Percentiles rank a stretch among this genome's conserved stretches.
These are phyloP conservation scores for Fusarium redolens DNA, from an alignment of 2,329 filamentous ascomycete genomes.

Conservation along the genomic window DNA sequence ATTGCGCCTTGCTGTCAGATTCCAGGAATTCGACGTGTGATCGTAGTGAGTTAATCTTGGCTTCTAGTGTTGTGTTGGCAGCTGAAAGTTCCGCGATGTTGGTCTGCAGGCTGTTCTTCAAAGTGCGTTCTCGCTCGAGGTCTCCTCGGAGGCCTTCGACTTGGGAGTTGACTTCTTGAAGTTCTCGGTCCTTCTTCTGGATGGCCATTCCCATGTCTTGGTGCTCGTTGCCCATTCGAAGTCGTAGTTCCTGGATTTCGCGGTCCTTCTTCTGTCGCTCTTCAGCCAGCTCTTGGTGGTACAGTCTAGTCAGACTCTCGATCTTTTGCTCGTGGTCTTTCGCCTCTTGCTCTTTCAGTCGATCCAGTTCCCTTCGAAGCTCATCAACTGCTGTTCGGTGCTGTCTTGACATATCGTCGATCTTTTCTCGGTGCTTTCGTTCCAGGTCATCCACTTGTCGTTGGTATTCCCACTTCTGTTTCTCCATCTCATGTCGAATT, in stretches of 20 bases:
- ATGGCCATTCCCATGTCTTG: conserved; percentile 61
- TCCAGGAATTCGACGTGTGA: conserved; percentile 91
- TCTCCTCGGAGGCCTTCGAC: conserved; percentile 61
- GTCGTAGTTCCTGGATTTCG: conserved; percentile 75
- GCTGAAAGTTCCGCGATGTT: conserved; percentile 69
- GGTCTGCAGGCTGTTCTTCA: conserved; percentile 65
- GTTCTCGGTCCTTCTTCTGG: conserved; percentile 65
- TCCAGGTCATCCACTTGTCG: conserved; percentile 66
- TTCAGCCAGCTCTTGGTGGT: conserved; percentile 74
- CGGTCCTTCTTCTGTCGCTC: conserved; percentile 67
- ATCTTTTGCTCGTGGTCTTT: conserved; percentile 76
- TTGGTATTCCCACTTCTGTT: conserved; percentile 50
- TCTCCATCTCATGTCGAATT: conserved; percentile 51
- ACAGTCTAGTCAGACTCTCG: conserved; percentile 70
- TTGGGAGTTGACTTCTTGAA: conserved; percentile 59
- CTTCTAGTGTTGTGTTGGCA: conserved; percentile 76
- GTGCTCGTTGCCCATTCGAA: conserved; percentile 62
- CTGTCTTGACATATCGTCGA: conserved; percentile 52
- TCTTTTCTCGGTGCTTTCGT: conserved; percentile 50
- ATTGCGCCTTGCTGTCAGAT: conserved; percentile 89
- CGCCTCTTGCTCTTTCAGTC: conserved; percentile 57
- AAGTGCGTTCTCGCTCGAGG: conserved; percentile 71
- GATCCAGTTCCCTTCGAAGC: conserved; percentile 59
- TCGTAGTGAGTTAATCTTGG: conserved; percentile 78
- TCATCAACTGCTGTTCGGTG: conserved; percentile 50